Evolutionary conservation across 129 eudicot genomes (phyloP), one percentile per base, ranked within the genome.

Genomic region (Lonicera japonica): DNA sequence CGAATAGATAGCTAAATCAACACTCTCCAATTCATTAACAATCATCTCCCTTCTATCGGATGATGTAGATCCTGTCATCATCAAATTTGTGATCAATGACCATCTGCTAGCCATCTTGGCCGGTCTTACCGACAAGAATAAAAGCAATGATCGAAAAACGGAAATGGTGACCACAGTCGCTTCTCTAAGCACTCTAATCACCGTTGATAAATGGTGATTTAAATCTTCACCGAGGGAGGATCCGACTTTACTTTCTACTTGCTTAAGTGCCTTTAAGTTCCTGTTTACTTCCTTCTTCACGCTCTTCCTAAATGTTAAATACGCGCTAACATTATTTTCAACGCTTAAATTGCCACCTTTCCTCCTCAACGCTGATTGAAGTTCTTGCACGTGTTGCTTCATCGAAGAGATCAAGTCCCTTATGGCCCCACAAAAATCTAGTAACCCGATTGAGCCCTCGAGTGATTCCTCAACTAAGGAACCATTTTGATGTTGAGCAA

Each of bases 401-500:
- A 68, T 25, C 19, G 41, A 11, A 5, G 21, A 23, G 5, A 57
- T 1, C 3, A 57, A 25, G 10, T 57, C 61, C 0, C 61, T 38
- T 25, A 25, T 17, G 18, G 19, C 41, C 11, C 41, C 41, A 7
- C 60, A 55, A 0, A 29, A 55, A 21, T 55, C 60, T 8, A 55
- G 34, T 13, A 57, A 57, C 19, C 20, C 19, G 16, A 57, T 25
- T 13, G 61, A 57, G 5, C 2, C 61, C 19, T 57, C 87, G 8
- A 89, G 63, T 11, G 81, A 80, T 10, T 73, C 77, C 58, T 85
- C 87, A 4, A 80, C 38, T 21, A 79, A 48, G n/a, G 57, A 52
- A 21, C 68, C 73, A 45, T 64, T 43, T 18, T 69, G 68, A 50
- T 72, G 77, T 41, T 58, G 63, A 43, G 39, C 38, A 68, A 68